phyloP scores from a whole-genome alignment of 2,329 filamentous ascomycete species.

The Aspergillus proliferans region DNA sequence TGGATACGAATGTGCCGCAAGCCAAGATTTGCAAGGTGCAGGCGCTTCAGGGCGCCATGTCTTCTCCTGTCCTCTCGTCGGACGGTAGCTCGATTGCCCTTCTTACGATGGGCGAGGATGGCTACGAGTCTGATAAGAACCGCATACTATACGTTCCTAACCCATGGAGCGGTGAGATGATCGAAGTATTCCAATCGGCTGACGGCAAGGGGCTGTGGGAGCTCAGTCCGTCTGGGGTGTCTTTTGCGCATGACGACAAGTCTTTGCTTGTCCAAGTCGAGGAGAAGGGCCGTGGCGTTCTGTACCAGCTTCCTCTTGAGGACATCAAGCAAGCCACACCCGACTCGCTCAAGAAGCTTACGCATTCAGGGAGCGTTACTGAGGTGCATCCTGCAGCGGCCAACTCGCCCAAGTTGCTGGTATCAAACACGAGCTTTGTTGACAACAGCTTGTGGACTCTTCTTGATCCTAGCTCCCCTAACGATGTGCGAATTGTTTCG shows the following conservation, averaged over 20 bases:
- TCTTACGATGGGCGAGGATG: slow-evolving; percentile 39
- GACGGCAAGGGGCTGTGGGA: slow-evolving; percentile 38
- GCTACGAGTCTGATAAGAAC: slow-evolving; percentile 45
- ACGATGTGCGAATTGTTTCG: slow-evolving; percentile 29
- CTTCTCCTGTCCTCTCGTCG: slow-evolving; percentile 41
- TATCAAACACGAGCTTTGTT: slow-evolving; percentile 39
- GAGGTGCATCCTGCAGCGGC: slow-evolving; percentile 31
- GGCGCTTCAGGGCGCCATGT: slow-evolving; percentile 37
- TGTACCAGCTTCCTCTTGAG: slow-evolving; percentile 36
- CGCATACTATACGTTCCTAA: slow-evolving; percentile 38
- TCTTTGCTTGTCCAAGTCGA: slow-evolving; percentile 37
- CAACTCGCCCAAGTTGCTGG: slow-evolving; percentile 32
- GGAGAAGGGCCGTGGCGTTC: slow-evolving; percentile 35
- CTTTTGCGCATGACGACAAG: slow-evolving; percentile 38
- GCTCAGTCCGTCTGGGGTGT: slow-evolving; percentile 35
- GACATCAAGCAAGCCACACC: slow-evolving; percentile 24
- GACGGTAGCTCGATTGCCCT: slow-evolving; percentile 40
- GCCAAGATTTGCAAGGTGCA: slow-evolving; percentile 28
- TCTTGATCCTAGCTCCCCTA: slow-evolving; percentile 29
- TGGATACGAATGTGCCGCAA: slow-evolving; percentile 18
- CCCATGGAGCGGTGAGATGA: slow-evolving; percentile 34
- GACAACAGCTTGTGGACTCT: slow-evolving; percentile 41
- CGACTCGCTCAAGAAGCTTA: slow-evolving; percentile 31
- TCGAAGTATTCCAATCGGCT: slow-evolving; percentile 32
- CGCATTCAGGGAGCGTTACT: slow-evolving; percentile 36